These are phyloP conservation scores for Plasmodium berghei DNA, from an alignment of 169 alveolate genomes.

Conservation along the genomic window DNA sequence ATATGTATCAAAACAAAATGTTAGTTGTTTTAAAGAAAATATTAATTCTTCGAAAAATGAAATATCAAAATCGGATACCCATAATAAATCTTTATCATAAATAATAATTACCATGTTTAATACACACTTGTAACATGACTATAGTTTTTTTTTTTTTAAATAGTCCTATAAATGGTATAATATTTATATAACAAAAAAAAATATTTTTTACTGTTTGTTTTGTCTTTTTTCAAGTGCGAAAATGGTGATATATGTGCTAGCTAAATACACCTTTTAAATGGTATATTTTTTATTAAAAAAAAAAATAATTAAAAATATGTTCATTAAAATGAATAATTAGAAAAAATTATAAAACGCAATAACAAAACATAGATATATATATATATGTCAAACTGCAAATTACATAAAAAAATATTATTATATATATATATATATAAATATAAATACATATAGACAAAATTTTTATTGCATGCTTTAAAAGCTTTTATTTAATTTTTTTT, in stretches of 20 bases:
- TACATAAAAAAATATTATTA: constrained; percentile 60
- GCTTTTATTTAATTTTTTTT: constrained; percentile 43
- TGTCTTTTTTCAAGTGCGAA: too few species aligned
- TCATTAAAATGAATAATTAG: constrained; percentile 28
- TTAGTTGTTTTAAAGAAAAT: too few species aligned
- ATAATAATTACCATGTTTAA: too few species aligned
- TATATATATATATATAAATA: constrained; percentile 8
- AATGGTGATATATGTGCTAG: too few species aligned
- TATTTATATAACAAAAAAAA: too few species aligned
- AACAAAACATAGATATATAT: constrained; percentile 29
- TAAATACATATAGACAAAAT: constrained; percentile 51
- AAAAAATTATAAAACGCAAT: constrained; percentile 21
- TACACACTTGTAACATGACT: too few species aligned
- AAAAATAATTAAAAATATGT: constrained; percentile 36
- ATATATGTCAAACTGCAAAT: constrained; percentile 43
- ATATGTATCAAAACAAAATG: constrained; percentile 3
- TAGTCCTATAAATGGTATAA: too few species aligned
- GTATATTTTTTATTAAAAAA: constrained; percentile 6
- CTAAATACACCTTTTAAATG: constrained; percentile 19
- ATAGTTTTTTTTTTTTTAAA: too few species aligned
- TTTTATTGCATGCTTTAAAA: constrained; percentile 32
- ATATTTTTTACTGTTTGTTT: too few species aligned
- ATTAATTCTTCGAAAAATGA: too few species aligned
- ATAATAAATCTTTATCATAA: too few species aligned
- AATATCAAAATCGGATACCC: too few species aligned